Base-by-base conservation (phyloP, 2,329 filamentous ascomycete species). In the Fusarium sp. region DNA sequence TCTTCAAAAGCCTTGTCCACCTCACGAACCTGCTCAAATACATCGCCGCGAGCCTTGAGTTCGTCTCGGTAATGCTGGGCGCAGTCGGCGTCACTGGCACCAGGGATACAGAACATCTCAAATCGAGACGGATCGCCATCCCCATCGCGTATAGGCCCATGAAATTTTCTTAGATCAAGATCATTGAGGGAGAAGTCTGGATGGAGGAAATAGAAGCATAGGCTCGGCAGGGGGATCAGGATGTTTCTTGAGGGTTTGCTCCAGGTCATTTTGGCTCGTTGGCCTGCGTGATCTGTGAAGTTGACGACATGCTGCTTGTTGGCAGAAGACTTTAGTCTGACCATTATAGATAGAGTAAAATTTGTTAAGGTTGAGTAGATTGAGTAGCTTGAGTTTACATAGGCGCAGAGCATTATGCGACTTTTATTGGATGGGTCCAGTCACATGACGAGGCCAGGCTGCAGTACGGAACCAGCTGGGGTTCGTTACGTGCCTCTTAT, bases 11-110 rank as follows among this genome's bases (percentile, higher is more conserved):
- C 27, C 11, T 9, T 6, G 11, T 12, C 17, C 0, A 6, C 44
- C n/a, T 41, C 14, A 6, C 10, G 23, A 18, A 37, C 30, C 4
- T 60, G 32, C 23, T 37, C 7, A 6, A n/a, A 30, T 2, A 44
- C 32, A 7, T 44, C 32, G 3, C 38, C 49, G 1, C 38, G 32
- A 38, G 38, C 32, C 38, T 56, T 40, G 0, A 56, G n/a, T 32
- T 56, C 57, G 12, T 60, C 11, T 1, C 38, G 38, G n/a, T 60
- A 60, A 23, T 56, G 32, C 2, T 56, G 32, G n/a, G 49, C 57
- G 37, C 49, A 60, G 9, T 45, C 32, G n/a, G 18, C 20, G 9
- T 60, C 3, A 12, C 14, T 54, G 1, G 20, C 38, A 7, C 49
- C 15, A n/a, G 40, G 38, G 6, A 56, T 7, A 3, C 15, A 20